Conservation (phyloP, 2,329 filamentous ascomycete species). For the Boeremia lycopersici region DNA sequence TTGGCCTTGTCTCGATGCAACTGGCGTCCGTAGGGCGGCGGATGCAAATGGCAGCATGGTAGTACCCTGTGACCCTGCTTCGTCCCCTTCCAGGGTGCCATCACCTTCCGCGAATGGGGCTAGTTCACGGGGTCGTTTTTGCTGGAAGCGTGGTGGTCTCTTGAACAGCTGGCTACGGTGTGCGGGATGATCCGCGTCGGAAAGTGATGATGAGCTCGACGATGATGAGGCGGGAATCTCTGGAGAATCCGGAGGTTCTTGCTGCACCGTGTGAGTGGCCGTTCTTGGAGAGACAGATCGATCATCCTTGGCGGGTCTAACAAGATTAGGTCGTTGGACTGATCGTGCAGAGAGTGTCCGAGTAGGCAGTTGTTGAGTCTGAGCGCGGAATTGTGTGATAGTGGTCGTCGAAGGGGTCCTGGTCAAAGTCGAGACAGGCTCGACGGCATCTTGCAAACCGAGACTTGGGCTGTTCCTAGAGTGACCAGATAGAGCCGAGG, state of each 20-base stretch:
- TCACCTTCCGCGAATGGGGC: constrained; percentile 36
- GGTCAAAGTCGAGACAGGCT: constrained; percentile 47
- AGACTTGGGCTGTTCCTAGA: constrained; percentile 61
- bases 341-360: constrained; percentile 37
- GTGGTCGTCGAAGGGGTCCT: constrained; percentile 57
- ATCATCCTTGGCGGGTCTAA: constrained; percentile 26
- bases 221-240: constrained; percentile 33
- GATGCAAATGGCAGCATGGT: constrained; percentile 53
- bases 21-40: constrained; percentile 14
- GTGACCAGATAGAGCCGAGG: constrained; percentile 64
- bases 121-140: constrained; percentile 38
- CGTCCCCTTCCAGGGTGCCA: constrained; percentile 50
- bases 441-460: constrained; percentile 54
- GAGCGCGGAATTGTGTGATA: constrained; percentile 50
- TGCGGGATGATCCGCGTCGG: constrained; percentile 44
- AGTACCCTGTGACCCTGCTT: constrained; percentile 59
- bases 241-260: constrained; percentile 29
- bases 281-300: constrained; percentile 10
- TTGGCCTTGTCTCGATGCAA: constrained; percentile 16
- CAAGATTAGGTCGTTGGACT: constrained; percentile 29
- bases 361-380: constrained; percentile 29
- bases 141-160: constrained; percentile 46
- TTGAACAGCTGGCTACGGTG: constrained; percentile 54
- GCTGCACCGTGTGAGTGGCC: constrained; percentile 6
- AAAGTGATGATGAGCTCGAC: constrained; percentile 42